phyloP scores from a whole-genome alignment of 2,329 filamentous ascomycete species.

The Aureobasidium sp. region DNA sequence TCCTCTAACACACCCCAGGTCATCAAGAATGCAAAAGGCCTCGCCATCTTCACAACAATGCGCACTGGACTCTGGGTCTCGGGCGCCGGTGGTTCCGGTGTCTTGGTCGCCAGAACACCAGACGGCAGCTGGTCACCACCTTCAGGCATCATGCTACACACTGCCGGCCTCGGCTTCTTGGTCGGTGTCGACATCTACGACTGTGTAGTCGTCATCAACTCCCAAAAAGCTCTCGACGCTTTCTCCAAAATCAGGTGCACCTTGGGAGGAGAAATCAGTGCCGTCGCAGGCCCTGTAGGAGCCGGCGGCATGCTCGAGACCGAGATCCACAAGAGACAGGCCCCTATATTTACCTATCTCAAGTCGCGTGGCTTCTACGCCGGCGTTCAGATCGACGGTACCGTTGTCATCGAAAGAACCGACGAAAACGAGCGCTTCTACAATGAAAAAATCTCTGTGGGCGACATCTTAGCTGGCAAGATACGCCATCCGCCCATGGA shows the following conservation, averaged over 20 bases:
- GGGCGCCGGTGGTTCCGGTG: constrained; percentile 80
- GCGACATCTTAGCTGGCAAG: constrained; percentile 55
- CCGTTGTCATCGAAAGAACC: constrained; percentile 73
- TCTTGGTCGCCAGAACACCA: constrained; percentile 73
- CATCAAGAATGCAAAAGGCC: constrained; percentile 78
- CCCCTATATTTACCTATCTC: constrained; percentile 75
- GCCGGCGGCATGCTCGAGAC: constrained; percentile 60
- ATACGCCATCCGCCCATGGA: constrained; percentile 48
- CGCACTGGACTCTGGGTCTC: constrained; percentile 85
- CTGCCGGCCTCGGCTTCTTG: constrained; percentile 78
- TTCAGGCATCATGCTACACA: constrained; percentile 84
- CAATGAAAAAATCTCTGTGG: constrained; percentile 52
- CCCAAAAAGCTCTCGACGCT: constrained; percentile 69
- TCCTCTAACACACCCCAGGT: constrained; percentile 40
- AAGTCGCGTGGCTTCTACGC: constrained; percentile 86
- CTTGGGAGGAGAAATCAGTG: constrained; percentile 70
- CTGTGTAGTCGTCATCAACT: constrained; percentile 88
- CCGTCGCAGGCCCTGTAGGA: constrained; percentile 68
- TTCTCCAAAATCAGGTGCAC: constrained; percentile 74
- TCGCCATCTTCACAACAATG: constrained; percentile 95
- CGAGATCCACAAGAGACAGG: constrained; percentile 48
- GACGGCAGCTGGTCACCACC: constrained; percentile 89
- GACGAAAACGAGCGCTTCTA: constrained; percentile 87
- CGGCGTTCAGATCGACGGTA: constrained; percentile 78
- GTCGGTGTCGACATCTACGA: constrained; percentile 93